These are phyloP conservation scores for Taxillus chinensis DNA, from an alignment of 164 flowering plant genomes.

Conservation along the genomic window DNA sequence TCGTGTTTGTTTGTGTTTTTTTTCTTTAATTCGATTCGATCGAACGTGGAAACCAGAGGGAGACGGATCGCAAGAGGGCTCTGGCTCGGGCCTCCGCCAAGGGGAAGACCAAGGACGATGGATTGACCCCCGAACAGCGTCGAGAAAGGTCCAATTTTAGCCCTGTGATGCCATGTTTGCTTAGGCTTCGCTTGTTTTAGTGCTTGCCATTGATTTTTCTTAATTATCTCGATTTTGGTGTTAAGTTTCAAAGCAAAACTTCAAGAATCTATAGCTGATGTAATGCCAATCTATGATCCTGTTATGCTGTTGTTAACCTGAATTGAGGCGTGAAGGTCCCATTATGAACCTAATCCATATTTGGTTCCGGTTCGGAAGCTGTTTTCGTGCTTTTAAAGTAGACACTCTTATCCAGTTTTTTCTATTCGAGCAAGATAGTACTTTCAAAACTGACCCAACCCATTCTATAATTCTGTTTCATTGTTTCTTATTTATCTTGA, in stretches of 20 bases:
- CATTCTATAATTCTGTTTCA: too few species aligned
- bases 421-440: too few species aligned
- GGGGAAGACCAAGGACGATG: slow-evolving; percentile 34
- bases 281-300: background rate
- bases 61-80: slow-evolving; percentile 48
- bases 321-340: too few species aligned
- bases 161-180: background rate
- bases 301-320: background rate
- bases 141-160: slow-evolving; percentile 51
- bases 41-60: slow-evolving; percentile 46
- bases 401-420: too few species aligned
- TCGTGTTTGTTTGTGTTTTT: background rate
- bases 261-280: background rate
- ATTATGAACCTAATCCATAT: too few species aligned
- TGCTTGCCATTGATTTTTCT: background rate
- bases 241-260: background rate
- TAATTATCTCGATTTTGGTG: background rate
- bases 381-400: too few species aligned
- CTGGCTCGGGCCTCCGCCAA: slow-evolving; percentile 20
- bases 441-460: too few species aligned
- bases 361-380: too few species aligned
- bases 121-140: slow-evolving; percentile 67
- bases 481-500: too few species aligned
- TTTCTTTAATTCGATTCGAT: slow-evolving; percentile 16
- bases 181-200: background rate